These are phyloP conservation scores for Russula compacta DNA, from an alignment of 768 basidiomycete genomes.

Conservation along the genomic window DNA sequence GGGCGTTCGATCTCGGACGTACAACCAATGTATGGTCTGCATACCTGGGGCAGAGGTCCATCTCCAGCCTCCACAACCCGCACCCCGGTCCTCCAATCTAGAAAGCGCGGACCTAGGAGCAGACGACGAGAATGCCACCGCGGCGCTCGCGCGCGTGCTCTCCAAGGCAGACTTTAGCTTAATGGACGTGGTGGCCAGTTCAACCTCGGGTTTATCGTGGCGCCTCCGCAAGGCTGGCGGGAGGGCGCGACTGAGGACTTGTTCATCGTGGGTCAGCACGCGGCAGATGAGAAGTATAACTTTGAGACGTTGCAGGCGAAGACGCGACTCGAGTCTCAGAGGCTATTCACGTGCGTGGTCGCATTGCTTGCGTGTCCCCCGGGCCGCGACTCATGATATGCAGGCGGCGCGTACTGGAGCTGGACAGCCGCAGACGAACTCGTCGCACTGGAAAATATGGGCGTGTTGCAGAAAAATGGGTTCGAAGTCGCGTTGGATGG, in stretches of 20 bases:
- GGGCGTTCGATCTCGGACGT: constrained; percentile 6
- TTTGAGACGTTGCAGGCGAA: constrained; percentile 89
- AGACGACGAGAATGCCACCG: constrained; percentile 48
- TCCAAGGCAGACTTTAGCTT: constrained; percentile 72
- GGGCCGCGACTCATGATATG: neutral
- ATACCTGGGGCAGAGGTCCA: neutral
- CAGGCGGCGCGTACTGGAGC: constrained; percentile 68
- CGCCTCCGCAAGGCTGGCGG: constrained; percentile 40
- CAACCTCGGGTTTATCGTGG: constrained; percentile 88
- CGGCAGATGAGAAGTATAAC: constrained; percentile 97
- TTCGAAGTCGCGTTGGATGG: constrained; percentile 69
- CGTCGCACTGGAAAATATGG: constrained; percentile 75
- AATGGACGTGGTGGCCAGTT: constrained; percentile 94
- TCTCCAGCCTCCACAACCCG: neutral
- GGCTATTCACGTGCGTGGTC: constrained; percentile 58
- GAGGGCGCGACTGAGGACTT: constrained; percentile 55
- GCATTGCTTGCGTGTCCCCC: neutral
- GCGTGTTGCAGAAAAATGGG: constrained; percentile 78
- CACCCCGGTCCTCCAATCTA: neutral
- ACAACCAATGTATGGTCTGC: neutral
- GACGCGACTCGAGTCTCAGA: constrained; percentile 85
- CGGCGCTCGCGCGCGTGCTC: constrained; percentile 75
- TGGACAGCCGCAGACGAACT: constrained; percentile 89
- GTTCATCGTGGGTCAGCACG: constrained; percentile 96
- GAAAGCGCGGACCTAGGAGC: constrained; percentile 27